Base-by-base conservation (phyloP, 345 rosid genomes). In the Corchorus capsularis region DNA sequence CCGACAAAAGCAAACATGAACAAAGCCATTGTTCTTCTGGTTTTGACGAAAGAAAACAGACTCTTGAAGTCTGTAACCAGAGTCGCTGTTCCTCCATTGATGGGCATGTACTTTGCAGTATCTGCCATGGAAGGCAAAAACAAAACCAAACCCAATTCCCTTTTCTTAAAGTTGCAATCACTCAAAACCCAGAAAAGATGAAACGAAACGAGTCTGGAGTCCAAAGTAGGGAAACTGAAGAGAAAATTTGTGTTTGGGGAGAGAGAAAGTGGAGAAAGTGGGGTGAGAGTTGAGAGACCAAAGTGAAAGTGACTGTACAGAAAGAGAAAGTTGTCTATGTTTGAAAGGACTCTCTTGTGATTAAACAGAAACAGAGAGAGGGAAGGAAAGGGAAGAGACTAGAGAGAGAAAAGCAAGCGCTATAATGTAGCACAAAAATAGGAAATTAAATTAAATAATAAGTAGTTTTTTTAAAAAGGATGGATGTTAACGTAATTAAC, bases 1-100 rank as follows among this genome's bases (percentile, higher is more conserved):
- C 75, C 87, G 46, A 92, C 89, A 69, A 93, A 89, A 35, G 87
- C 87, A 73, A 88, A 82, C 83, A 85, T 78, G 88, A 89, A 88
- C 9, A 89, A 87, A 63, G 88, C 82, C 5, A 86, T 79, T 22
- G 89, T 82, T 79, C 87, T 85, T 74, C 88, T 83, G 46, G 90
- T 86, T 82, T 83, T 87, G 71, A 85, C 77, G 57, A 85, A 27
- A 35, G 87, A 69, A 82, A 84, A 68, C 22, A 91, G 76, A 80
- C 76, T 81, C 81, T 75, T 84, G 11, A 89, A 37, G 59, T 92
- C 94, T 45, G 89, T 61, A 13, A 74, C 0, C 15, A 80, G 11
- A 22, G 75, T 50, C 16, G 72, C 50, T 15, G 72, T 54, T 79
- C 86, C 88, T 37, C 89, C 89, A 79, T 79, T 77, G 17, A 59